Evolutionary conservation across 495 filamentous ascomycete species (phyloP).

Genomic region (Apiosordaria backusii): DNA sequence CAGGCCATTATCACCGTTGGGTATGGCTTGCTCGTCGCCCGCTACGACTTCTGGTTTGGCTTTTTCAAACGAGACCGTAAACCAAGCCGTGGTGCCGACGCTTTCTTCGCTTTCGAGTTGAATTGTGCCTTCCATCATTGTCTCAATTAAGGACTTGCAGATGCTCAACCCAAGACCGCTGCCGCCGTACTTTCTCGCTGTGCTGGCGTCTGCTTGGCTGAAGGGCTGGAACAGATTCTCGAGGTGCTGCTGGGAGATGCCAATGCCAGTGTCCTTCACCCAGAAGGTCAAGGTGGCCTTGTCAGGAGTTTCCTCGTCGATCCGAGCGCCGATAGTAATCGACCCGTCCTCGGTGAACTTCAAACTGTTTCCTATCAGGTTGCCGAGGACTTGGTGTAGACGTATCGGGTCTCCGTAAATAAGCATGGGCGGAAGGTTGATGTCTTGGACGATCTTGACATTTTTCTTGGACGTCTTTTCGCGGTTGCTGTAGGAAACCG

Average conservation of each 20-base stretch:
- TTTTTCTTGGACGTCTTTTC: slow-evolving; percentile 63
- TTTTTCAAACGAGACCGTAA: slow-evolving; percentile 78
- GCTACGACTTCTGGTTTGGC: slow-evolving; percentile 52
- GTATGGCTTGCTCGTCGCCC: slow-evolving; percentile 47
- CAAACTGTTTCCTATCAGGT: slow-evolving; percentile 87
- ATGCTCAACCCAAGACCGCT: slow-evolving; percentile 89
- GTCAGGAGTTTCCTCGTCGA: slow-evolving; percentile 65
- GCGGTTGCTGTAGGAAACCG: slow-evolving; percentile 76
- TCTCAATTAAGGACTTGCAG: slow-evolving; percentile 91
- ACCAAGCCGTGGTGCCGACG: slow-evolving; percentile 79
- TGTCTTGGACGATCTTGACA: slow-evolving; percentile 63
- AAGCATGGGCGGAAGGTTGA: slow-evolving; percentile 71
- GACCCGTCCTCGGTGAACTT: slow-evolving; percentile 88
- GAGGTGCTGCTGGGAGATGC: slow-evolving; percentile 76
- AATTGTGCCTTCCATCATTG: slow-evolving; percentile 81
- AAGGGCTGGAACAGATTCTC: slow-evolving; percentile 86
- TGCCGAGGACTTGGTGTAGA: slow-evolving; percentile 89
- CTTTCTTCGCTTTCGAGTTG: slow-evolving; percentile 73
- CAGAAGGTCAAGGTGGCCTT: slow-evolving; percentile 73
- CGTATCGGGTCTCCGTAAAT: slow-evolving; percentile 88
- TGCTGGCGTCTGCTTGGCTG: slow-evolving; percentile 83
- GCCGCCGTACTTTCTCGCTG: slow-evolving; percentile 82
- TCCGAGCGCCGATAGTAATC: slow-evolving; percentile 70
- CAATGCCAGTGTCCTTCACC: slow-evolving; percentile 87
- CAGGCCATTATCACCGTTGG: not conserved